Evolutionary conservation across 1,284 basidiomycete genomes (phyloP).

Genomic region (Heterobasidion occidentale): DNA sequence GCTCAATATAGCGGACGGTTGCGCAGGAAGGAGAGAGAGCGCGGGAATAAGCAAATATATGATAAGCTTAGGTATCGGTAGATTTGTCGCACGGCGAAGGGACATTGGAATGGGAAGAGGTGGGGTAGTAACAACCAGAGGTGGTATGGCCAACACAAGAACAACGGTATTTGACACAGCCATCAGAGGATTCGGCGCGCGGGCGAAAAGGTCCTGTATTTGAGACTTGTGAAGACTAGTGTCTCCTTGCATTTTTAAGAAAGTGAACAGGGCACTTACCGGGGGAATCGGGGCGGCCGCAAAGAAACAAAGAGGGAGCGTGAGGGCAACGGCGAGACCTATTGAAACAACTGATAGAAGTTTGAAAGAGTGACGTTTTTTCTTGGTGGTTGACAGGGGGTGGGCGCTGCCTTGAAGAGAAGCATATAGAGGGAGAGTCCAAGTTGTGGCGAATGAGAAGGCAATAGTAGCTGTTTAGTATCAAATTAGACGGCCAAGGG

Average conservation of each 20-base stretch:
- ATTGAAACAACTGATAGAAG: conserved; percentile 46
- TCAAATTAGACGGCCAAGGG: background rate
- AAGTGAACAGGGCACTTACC: conserved; percentile 23
- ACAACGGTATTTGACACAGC: conserved; percentile 40
- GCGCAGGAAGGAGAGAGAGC: conserved; percentile 35
- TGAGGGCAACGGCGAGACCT: conserved; percentile 36
- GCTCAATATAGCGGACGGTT: conserved; percentile 28
- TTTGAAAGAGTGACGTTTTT: conserved; percentile 48
- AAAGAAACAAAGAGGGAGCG: conserved; percentile 53
- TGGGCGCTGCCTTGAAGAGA: conserved; percentile 39
- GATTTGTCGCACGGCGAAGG: conserved; percentile 31
- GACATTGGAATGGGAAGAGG: conserved; percentile 36
- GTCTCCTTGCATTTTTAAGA: background rate
- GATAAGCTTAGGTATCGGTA: conserved; percentile 41
- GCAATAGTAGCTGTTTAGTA: conserved; percentile 35
- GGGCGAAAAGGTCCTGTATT: conserved; percentile 13
- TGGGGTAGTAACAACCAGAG: conserved; percentile 49
- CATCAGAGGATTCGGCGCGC: conserved; percentile 23
- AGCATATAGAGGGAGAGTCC: conserved; percentile 56
- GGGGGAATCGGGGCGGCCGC: conserved; percentile 32
- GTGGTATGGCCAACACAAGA: conserved; percentile 51
- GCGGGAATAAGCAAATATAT: conserved; percentile 28
- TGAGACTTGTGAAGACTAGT: conserved; percentile 5
- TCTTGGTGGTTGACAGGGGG: conserved; percentile 32
- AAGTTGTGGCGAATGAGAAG: conserved; percentile 57